phyloP scores from a whole-genome alignment of 2,329 filamentous ascomycete species.

The Clarireedia monteithiana region DNA sequence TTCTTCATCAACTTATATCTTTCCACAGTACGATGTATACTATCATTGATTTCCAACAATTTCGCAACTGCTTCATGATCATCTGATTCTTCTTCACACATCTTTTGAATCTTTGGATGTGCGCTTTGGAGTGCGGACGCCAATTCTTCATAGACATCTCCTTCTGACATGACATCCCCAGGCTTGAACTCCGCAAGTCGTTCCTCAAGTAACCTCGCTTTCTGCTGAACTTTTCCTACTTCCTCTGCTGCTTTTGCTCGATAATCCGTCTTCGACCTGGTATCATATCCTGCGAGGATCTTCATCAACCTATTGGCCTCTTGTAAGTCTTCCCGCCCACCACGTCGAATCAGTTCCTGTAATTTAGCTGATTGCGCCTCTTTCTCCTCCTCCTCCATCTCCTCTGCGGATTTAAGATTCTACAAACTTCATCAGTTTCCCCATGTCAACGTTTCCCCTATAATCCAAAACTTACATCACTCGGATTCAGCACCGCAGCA shows the following conservation, averaged over 20 bases:
- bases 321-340: constrained; percentile 85
- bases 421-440: constrained; percentile 34
- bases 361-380: constrained; percentile 97
- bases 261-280: constrained; percentile 92
- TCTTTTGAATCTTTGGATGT: constrained; percentile 97
- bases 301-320: constrained; percentile 99
- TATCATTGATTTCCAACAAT: constrained; percentile 95
- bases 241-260: constrained; percentile 96
- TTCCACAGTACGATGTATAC: constrained; percentile 94
- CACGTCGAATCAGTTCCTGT: constrained; percentile 89
- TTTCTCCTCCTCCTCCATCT: constrained; percentile 96
- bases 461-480: constrained; percentile 61
- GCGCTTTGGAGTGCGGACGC: constrained; percentile 83
- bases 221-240: constrained; percentile 89
- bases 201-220: constrained; percentile 86
- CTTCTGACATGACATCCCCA: constrained; percentile 68
- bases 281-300: constrained; percentile 97
- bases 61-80: constrained; percentile 94
- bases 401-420: constrained; percentile 93
- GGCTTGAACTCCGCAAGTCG: constrained; percentile 77
- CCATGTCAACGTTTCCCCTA: background rate
- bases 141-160: constrained; percentile 72
- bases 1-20: constrained; percentile 94
- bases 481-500: constrained; percentile 92
- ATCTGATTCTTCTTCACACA: constrained; percentile 98